Base-by-base conservation (phyloP, 2,329 filamentous ascomycete genomes). In the Ambrosiella xylebori region DNA sequence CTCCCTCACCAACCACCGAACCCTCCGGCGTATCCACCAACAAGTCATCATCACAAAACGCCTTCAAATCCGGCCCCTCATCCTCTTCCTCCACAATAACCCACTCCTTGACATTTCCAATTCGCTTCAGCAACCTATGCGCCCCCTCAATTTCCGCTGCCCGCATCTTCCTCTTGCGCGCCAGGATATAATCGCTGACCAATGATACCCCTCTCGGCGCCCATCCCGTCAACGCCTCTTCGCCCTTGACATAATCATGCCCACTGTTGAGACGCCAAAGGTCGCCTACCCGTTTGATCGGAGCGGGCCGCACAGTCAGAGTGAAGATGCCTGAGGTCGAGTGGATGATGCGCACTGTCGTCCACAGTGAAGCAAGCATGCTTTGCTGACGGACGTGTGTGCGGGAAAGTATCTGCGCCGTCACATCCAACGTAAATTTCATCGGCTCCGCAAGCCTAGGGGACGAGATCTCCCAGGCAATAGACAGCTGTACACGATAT, bases 221-320 rank as follows among this genome's bases (percentile, higher is more conserved):
- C 93, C 93, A 98, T 59, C 82, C 82, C 1, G 76, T 82, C 44
- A 98, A 74, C 54, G 84, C 78, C 69, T 98, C 93, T 70, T 98
- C 90, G 58, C 93, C 93, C 69, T 95, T 96, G 65, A 98, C 87
- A 66, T 96, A 97, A 68, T 95, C 88, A 65, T 95, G 86, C 61
- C 88, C 84, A 13, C 90, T 97, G 68, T 89, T 94, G 82, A 97
- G 88, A 57, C 93, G 82, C 93, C 93, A 98, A 11, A 98, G 75
- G 67, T 98, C 93, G 2, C 88, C 88, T 0, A 89, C 88, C 52
- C 88, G 81, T 70, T 96, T 96, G 55, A 95, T 89, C 2, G 89
- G 89, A 7, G 88, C 84, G 0, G 93, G 93, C 37, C 88, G 84
- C 69, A 97, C 84, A 5, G 83, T 83, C 54, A 97, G 74, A 1